Evolutionary conservation across 2,329 filamentous ascomycete genomes (phyloP).

Genomic region (Talaromyces rugulosus): DNA sequence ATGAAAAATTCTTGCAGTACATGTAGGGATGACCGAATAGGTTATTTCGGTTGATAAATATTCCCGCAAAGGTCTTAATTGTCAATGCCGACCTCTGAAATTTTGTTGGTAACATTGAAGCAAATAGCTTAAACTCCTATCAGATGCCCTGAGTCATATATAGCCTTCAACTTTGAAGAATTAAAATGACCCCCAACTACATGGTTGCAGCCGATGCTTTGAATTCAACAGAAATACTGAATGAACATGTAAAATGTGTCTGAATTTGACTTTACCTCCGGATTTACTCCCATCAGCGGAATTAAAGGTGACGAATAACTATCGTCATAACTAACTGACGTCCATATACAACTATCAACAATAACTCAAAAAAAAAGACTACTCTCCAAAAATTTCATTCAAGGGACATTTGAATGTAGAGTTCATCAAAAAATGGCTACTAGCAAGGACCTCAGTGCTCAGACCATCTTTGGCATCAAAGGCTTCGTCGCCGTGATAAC

Average conservation of each 20-base stretch:
- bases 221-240: neutral
- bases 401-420: neutral
- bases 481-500: conserved; percentile 38
- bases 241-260: neutral
- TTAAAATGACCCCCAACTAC: neutral
- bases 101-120: neutral
- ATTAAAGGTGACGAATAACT: neutral
- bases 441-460: conserved; percentile 20
- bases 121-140: neutral
- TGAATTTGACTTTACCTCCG: neutral
- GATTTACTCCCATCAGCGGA: neutral
- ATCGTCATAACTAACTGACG: neutral
- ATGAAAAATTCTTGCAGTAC: no score
- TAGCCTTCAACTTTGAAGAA: neutral
- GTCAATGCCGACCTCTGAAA: no score
- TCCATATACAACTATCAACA: neutral
- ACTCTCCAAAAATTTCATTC: neutral
- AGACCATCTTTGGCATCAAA: conserved; percentile 27
- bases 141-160: neutral
- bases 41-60: no score
- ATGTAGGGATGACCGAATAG: no score
- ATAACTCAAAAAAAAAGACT: neutral
- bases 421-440: conserved; percentile 9
- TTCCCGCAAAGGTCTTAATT: no score
- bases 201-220: neutral